Conservation (phyloP, 2,329 filamentous ascomycete species). For the Fusarium nygamai region DNA sequence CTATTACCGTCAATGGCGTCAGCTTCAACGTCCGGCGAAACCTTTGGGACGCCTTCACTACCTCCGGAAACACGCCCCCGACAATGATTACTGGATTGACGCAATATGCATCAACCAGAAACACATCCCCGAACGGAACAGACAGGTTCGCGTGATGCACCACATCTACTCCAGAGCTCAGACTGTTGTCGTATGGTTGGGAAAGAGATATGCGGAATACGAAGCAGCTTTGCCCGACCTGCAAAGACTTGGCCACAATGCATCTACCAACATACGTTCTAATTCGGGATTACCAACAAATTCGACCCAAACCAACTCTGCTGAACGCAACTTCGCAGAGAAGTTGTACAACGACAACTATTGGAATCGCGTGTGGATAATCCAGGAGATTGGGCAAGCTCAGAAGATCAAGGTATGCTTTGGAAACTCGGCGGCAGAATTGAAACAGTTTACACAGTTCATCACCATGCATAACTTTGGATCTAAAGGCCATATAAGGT, state of each 20-base stretch:
- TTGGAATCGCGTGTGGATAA: not conserved
- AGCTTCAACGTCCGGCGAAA: not conserved
- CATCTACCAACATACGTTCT: accelerated
- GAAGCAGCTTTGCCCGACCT: not conserved
- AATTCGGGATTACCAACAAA: not conserved
- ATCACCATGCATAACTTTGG: not conserved
- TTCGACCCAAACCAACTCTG: accelerated
- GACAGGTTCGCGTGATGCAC: not conserved
- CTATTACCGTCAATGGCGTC: not conserved
- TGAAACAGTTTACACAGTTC: not conserved
- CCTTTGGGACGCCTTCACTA: not conserved
- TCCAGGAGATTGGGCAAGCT: not conserved
- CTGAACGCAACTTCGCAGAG: not conserved
- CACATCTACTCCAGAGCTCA: not conserved
- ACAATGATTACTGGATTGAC: not conserved
- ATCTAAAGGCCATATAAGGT: not conserved
- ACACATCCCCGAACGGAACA: not conserved
- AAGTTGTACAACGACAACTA: not conserved
- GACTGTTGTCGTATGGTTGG: not conserved
- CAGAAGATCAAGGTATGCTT: not conserved
- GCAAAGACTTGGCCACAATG: accelerated
- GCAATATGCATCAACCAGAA: not conserved
- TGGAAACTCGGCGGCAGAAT: not conserved
- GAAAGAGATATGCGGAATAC: not conserved
- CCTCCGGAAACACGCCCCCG: not conserved